Base-by-base conservation (phyloP, 345 rosid genomes). In the Eucalyptus pauciflora region DNA sequence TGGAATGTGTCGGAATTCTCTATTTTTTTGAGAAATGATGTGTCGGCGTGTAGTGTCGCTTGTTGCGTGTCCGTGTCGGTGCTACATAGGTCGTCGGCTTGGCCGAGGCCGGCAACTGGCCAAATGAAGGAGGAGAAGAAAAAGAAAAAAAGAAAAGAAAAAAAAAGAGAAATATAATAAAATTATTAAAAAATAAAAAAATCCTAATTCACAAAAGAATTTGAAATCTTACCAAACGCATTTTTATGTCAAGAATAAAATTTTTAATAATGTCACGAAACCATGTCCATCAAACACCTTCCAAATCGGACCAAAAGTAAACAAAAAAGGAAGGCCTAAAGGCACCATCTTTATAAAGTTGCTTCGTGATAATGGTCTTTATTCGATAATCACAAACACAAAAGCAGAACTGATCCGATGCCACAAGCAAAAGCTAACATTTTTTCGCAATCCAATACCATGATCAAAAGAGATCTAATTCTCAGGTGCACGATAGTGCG, bases 21-120 rank as follows among this genome's bases (percentile, higher is more conserved):
- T 41, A 41, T 41, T 41, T 41, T 41, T 41, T 41, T 41, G 5
- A 41, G 41, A 41, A 41, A 41, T 41, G 41, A 41, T 5, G 5
- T 41, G 5, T 41, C 41, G 41, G 41, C 41, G 41, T 41, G 41
- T 41, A 1, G 41, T 41, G 41, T 41, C 41, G 41, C 41, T 5
- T 41, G 41, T 41, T 5, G 41, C 5, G 41, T 41, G 41, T 41
- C 5, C 41, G 41, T 41, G 41, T 41, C 41, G 5, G 41, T 41
- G 41, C 41, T 41, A 41, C 41, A 41, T 41, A 41, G 41, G 18
- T 50, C 52, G 3, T 50, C 0, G 7, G 52, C 52, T 50, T 50
- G 52, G 52, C 3, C 2, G 4, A 51, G 22, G 8, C 22, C 4
- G 9, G 1, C 2, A 0, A 52, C 24, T 7, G 1, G 56, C 56